Evolutionary conservation across 257 asterid genomes (phyloP).

Genomic region (Vinca minor): DNA sequence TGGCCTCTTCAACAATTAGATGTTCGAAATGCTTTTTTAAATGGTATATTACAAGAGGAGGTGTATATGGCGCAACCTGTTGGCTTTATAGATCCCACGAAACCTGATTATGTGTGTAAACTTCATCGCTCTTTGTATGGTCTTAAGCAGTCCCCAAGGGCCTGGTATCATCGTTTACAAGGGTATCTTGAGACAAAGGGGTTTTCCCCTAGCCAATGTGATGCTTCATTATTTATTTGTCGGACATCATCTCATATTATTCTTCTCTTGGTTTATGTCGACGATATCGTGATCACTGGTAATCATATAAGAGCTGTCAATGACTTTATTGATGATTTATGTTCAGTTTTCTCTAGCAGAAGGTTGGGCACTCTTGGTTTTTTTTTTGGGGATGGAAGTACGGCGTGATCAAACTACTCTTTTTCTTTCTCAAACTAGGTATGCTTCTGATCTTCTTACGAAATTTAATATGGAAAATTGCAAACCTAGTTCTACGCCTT

Average conservation of each 20-base stretch:
- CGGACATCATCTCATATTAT: too few species aligned
- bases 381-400: background rate
- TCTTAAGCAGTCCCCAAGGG: background rate
- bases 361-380: background rate
- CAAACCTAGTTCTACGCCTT: background rate
- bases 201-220: too few species aligned
- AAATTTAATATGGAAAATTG: background rate
- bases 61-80: too few species aligned
- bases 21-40: background rate
- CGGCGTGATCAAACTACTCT: background rate
- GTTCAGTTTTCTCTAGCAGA: background rate
- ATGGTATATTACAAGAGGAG: too few species aligned
- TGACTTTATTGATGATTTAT: too few species aligned
- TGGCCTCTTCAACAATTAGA: background rate
- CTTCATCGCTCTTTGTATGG: slow-evolving; percentile 1
- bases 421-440: background rate
- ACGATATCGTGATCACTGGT: too few species aligned
- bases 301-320: too few species aligned
- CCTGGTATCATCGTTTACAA: background rate
- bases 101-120: too few species aligned
- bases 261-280: too few species aligned
- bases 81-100: too few species aligned
- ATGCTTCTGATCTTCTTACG: background rate
- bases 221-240: too few species aligned
- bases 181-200: background rate